A percentile compares a stretch with the other conserved stretches of the same genome.
These are phyloP conservation scores for Allium sativum DNA, from an alignment of 106 monocot genomes.

Conservation along the genomic window DNA sequence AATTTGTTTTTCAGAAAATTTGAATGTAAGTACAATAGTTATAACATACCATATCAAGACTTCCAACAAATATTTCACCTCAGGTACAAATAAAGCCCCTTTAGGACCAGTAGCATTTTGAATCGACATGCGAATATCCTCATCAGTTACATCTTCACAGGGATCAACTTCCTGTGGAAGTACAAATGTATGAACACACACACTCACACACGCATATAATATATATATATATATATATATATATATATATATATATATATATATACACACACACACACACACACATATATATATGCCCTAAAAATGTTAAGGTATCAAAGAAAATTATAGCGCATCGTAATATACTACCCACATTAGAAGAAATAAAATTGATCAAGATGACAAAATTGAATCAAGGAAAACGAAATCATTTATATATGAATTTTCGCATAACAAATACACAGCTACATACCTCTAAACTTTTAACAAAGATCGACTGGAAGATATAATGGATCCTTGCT, in stretches of 20 bases:
- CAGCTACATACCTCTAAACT: slow-evolving; percentile 67
- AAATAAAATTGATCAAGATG: background rate
- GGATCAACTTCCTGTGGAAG: slow-evolving; percentile 86
- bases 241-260: too few species aligned
- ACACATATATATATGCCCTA: background rate
- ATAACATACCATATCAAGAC: too few species aligned
- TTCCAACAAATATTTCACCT: slow-evolving; percentile 24
- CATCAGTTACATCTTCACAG: slow-evolving; percentile 89
- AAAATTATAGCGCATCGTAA: too few species aligned
- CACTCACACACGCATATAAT: too few species aligned
- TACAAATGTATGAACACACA: background rate
- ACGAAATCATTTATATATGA: too few species aligned
- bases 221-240: too few species aligned
- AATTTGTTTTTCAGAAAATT: background rate
- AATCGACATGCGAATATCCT: slow-evolving; percentile 95
- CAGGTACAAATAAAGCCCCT: slow-evolving; percentile 97
- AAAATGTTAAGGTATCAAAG: background rate
- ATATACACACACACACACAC: too few species aligned
- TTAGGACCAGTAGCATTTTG: slow-evolving; percentile 98
- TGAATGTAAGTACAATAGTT: background rate
- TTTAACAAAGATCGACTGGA: slow-evolving; percentile 97
- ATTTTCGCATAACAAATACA: background rate
- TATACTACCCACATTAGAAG: too few species aligned
- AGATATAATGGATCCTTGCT: slow-evolving; percentile 97
- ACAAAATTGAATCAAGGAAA: too few species aligned